Percentiles rank a stretch among this genome's conserved stretches.
phyloP scores from a whole-genome alignment of 2,329 filamentous ascomycete genomes.

The Pseudogymnoascus sp. region DNA sequence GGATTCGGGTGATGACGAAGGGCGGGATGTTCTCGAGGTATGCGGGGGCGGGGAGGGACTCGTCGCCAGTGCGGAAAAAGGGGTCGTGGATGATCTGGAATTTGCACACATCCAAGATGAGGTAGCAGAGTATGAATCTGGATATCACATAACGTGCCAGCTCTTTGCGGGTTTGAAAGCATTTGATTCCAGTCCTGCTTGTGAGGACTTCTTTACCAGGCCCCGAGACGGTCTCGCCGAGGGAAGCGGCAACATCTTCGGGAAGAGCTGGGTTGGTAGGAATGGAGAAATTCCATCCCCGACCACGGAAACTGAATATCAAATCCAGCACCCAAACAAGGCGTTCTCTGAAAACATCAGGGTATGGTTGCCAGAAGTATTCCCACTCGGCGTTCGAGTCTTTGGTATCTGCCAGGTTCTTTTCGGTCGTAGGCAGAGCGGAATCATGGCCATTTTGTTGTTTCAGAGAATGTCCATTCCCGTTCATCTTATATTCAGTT shows the following conservation, averaged over 20 bases:
- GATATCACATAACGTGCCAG: slow-evolving; percentile 39
- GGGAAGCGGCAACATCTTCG: slow-evolving; percentile 33
- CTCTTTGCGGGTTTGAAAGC: slow-evolving; percentile 33
- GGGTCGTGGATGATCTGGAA: slow-evolving; percentile 64
- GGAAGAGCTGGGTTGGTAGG: slow-evolving; percentile 39
- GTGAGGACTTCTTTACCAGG: slow-evolving; percentile 16
- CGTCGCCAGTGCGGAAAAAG: slow-evolving; percentile 57
- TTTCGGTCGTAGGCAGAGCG: neutral
- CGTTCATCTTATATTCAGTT: slow-evolving; percentile 14
- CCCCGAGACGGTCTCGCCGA: slow-evolving; percentile 31
- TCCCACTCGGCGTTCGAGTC: slow-evolving; percentile 29
- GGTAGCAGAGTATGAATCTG: slow-evolving; percentile 47
- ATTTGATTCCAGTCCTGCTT: slow-evolving; percentile 39
- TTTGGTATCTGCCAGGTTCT: neutral
- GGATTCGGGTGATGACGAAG: slow-evolving; percentile 42
- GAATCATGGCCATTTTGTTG: neutral
- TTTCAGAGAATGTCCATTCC: neutral
- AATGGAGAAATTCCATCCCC: slow-evolving; percentile 51
- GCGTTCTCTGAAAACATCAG: slow-evolving; percentile 40
- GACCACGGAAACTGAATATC: slow-evolving; percentile 43
- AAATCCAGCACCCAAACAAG: slow-evolving; percentile 49
- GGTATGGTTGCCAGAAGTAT: slow-evolving; percentile 54
- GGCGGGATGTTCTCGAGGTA: slow-evolving; percentile 36
- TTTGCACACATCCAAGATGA: slow-evolving; percentile 62
- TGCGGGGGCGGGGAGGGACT: slow-evolving; percentile 35